Base-by-base conservation (phyloP, 148 eudicot species). In the Pharnaceum exiguum region DNA sequence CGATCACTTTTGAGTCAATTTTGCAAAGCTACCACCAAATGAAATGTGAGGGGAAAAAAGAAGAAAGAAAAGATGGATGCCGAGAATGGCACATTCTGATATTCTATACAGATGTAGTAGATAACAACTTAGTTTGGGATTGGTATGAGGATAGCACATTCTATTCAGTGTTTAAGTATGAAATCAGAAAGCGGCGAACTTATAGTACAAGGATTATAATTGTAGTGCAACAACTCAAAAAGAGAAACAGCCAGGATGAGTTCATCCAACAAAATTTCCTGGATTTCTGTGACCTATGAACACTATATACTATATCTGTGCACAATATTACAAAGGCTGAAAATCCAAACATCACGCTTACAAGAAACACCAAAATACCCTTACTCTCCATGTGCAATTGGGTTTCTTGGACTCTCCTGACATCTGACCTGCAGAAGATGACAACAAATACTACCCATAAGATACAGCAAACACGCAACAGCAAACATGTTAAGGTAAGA, bases 351-450 rank as follows among this genome's bases (percentile, higher is more conserved):
- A 69, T 7, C 38, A 82, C 52, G 57, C 85, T 86, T 65, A 76
- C 54, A 71, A 86, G 76, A 67, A 89, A 79, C 22, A 86, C 69
- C 39, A 78, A 69, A 21, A 78, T 73, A 29, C 99, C 99, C 68
- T 84, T 89, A 37, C 80, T 89, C 79, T 94, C 99, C 95, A 89
- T 78, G 69, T 89, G 79, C 66, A 70, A 27, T 62, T 94, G 99
- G 22, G 66, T 80, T 66, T 62, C 78, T 50, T 51, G 69, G 40
- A 94, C 91, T 69, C 69, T 82, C 56, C 70, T 76, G 5, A 94
- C 81, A 73, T 89, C 85, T 51, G 39, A 76, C 63, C 99, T 94
- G 95, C 80, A 77, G 49, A 30, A 22, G 6, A 11, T 7, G 11
- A 68, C 19, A 24, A n/a, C 46, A 25, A 3, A 6, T 29, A 19